Conservation (phyloP, 148 eudicot species). For the Arctostaphylos glauca region DNA sequence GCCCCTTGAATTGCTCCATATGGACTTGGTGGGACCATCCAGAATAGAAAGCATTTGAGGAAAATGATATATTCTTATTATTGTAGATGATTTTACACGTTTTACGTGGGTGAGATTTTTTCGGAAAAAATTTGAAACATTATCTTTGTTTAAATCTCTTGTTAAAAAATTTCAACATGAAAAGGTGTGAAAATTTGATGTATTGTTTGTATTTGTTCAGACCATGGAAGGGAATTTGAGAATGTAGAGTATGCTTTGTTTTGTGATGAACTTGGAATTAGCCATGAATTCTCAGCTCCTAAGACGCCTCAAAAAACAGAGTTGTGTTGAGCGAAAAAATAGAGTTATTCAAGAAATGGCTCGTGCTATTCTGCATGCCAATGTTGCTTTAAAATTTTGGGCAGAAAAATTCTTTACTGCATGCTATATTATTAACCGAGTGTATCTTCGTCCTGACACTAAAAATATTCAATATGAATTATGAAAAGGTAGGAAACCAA, state of each 20-base stretch:
- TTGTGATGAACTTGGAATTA: too few relatives aligned
- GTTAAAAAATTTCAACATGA: too few relatives aligned
- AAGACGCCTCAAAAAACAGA: not conserved
- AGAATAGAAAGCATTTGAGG: not conserved
- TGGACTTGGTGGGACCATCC: slow-evolving; percentile 2
- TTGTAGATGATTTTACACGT: not conserved
- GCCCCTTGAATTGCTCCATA: not conserved
- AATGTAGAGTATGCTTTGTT: too few relatives aligned
- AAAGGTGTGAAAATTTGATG: too few relatives aligned
- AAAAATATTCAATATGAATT: not conserved
- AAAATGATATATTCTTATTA: not conserved
- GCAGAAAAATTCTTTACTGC: not conserved
- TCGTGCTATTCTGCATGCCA: not conserved
- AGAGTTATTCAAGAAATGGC: not conserved
- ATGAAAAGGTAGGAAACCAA: too few relatives aligned
- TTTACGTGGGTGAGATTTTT: not conserved
- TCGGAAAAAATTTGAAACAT: too few relatives aligned
- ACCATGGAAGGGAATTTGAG: too few relatives aligned
- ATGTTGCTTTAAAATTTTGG: not conserved
- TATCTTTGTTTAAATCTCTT: too few relatives aligned
- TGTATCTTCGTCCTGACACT: not conserved
- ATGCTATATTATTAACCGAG: not conserved
- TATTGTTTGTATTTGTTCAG: too few relatives aligned
- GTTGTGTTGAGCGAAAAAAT: not conserved
- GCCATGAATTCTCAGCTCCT: not conserved